Percentiles rank a stretch among this genome's conserved stretches.
These are phyloP conservation scores for Phytophthora agathidicida DNA, from an alignment of 352 stramenopile genomes.

Conservation along the genomic window DNA sequence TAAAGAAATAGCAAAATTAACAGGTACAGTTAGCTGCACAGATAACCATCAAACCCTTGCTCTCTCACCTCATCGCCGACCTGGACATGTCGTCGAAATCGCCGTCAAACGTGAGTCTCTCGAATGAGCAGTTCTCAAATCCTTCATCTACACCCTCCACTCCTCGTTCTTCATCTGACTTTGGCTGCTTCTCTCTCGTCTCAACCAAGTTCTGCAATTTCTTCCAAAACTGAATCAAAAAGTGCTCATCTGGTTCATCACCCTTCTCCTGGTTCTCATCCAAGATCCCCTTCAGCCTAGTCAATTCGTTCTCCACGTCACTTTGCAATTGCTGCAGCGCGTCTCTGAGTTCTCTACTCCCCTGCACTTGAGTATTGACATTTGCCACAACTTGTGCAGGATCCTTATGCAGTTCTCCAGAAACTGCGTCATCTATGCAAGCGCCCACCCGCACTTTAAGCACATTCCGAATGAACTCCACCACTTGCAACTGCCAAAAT, in stretches of 20 bases:
- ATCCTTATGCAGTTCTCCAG: constrained; percentile 5
- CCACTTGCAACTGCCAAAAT: constrained; percentile 63
- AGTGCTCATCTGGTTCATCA: constrained; percentile 6
- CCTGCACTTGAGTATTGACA: constrained; percentile 5
- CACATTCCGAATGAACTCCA: constrained; percentile 41
- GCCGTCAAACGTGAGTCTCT: constrained; percentile 53
- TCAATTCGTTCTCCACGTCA: constrained; percentile 11
- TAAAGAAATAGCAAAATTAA: constrained; percentile 6
- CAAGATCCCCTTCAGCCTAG: constrained; percentile 8
- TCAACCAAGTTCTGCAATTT: constrained; percentile 9
- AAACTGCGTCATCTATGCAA: constrained; percentile 4
- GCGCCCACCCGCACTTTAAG: constrained; percentile 17
- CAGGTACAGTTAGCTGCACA: not conserved
- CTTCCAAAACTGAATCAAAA: constrained; percentile 29
- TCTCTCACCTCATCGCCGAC: constrained; percentile 43
- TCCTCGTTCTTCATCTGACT: constrained; percentile 7
- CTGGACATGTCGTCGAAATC: constrained; percentile 44
- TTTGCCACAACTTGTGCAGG: constrained; percentile 3
- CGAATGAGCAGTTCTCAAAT: constrained; percentile 36
- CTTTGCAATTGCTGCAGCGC: constrained; percentile 16
- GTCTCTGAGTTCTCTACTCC: constrained; percentile 13
- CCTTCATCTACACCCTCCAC: not conserved
- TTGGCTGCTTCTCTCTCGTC: constrained; percentile 1
- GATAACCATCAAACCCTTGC: not conserved
- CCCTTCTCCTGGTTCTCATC: not conserved